Evolutionary conservation across 2,329 filamentous ascomycete genomes (phyloP).

Genomic region (Geoglossum cookeanum): DNA sequence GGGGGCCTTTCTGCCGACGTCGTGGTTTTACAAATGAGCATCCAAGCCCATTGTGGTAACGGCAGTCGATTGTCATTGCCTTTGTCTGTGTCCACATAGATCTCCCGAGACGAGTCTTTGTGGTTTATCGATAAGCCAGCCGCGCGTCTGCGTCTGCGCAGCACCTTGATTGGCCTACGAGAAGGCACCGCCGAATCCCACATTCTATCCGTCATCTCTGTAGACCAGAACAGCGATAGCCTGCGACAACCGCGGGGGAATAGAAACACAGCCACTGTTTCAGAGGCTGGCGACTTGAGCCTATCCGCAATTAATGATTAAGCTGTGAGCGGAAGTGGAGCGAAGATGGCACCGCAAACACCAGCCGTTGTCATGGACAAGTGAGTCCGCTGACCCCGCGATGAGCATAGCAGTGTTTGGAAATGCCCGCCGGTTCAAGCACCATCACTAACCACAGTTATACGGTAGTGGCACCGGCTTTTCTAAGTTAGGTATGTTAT

Average conservation of each 20-base stretch:
- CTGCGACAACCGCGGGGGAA: background rate
- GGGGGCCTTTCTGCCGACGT: background rate
- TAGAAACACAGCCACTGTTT: background rate
- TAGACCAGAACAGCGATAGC: background rate
- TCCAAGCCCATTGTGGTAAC: background rate
- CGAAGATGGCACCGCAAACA: slow-evolving; percentile 85
- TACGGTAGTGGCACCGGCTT: slow-evolving; percentile 82
- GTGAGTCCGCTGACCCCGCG: slow-evolving; percentile 37
- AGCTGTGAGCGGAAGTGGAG: background rate
- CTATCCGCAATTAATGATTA: background rate
- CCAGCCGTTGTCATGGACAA: slow-evolving; percentile 99
- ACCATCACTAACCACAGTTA: slow-evolving; percentile 3
- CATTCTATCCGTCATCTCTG: background rate
- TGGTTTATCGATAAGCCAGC: slow-evolving; percentile 1
- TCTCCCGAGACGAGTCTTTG: background rate
- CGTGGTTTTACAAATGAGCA: background rate
- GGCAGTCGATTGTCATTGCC: background rate
- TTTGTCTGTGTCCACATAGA: no score
- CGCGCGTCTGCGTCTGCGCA: background rate
- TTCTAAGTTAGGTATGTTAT: slow-evolving; percentile 76
- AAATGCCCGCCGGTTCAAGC: slow-evolving; percentile 12
- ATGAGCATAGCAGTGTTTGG: background rate
- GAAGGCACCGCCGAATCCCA: background rate
- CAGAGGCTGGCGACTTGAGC: background rate
- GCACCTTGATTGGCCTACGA: background rate